phyloP scores from a whole-genome alignment of 306 rosid genomes.

The Biancaea sappan region DNA sequence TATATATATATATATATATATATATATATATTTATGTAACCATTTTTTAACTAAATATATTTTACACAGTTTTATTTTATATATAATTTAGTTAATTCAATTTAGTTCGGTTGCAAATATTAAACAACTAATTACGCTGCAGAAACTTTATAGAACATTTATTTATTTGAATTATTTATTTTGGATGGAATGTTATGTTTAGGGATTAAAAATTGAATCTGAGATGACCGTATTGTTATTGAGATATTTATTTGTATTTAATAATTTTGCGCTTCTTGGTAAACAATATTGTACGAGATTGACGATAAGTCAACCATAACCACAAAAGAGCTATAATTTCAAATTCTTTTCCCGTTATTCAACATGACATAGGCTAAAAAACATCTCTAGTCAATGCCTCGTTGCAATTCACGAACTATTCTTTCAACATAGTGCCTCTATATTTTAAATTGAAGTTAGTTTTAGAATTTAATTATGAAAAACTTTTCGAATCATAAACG shows the following conservation, averaged over 20 bases:
- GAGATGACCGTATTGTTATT: not conserved
- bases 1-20: too few relatives aligned
- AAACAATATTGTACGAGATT: not conserved
- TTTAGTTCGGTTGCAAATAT: too few relatives aligned
- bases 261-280: not conserved
- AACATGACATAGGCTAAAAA: not conserved
- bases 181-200: too few relatives aligned
- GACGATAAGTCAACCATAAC: not conserved
- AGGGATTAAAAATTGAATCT: not conserved
- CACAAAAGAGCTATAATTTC: not conserved
- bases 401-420: not conserved
- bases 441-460: not conserved
- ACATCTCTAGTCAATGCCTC: not conserved
- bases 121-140: too few relatives aligned
- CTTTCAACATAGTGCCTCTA: not conserved
- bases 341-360: not conserved
- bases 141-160: too few relatives aligned
- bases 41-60: too few relatives aligned
- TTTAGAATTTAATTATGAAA: too few relatives aligned
- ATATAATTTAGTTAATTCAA: too few relatives aligned
- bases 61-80: too few relatives aligned
- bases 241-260: not conserved
- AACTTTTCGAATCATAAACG: too few relatives aligned
- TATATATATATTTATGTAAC: too few relatives aligned
- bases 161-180: too few relatives aligned